These are phyloP conservation scores for Tetrahymena borealis DNA, from an alignment of 73 alveolate genomes.

Conservation along the genomic window DNA sequence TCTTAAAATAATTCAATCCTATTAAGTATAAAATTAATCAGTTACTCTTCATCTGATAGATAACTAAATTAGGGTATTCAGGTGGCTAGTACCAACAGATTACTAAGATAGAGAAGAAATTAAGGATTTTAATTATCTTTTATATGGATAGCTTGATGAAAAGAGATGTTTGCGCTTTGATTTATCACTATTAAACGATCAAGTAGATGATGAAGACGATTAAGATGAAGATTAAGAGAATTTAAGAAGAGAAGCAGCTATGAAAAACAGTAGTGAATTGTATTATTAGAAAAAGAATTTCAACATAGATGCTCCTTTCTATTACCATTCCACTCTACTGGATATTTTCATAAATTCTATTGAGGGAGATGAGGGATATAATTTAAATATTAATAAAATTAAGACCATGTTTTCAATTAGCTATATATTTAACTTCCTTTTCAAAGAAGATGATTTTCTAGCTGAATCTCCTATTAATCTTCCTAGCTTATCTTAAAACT, in stretches of 20 bases:
- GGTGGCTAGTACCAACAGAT: not conserved
- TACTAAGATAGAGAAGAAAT: not conserved
- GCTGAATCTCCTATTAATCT: not conserved
- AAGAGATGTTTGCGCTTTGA: not conserved
- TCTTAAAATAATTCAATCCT: conserved; percentile 6
- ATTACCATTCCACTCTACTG: conserved; percentile 15
- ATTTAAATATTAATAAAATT: conserved; percentile 22
- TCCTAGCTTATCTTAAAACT: not conserved
- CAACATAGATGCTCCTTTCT: conserved; percentile 9
- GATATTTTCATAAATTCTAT: conserved; percentile 12
- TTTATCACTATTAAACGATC: not conserved
- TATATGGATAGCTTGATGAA: not conserved
- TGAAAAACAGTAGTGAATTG: not conserved
- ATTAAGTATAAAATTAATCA: not conserved
- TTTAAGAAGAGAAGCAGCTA: not conserved
- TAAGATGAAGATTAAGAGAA: not conserved
- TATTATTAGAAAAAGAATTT: not conserved
- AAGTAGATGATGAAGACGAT: not conserved
- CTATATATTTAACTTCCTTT: conserved; percentile 15
- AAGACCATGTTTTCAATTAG: conserved; percentile 16
- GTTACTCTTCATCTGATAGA: not conserved
- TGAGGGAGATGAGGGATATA: conserved; percentile 36
- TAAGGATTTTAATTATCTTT: not conserved
- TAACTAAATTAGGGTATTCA: not conserved
- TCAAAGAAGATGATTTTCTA: conserved; percentile 12